Percentiles rank a stretch among this genome's conserved stretches.
Evolutionary conservation across 2,329 filamentous ascomycete species (phyloP).

Genomic region (Bertia moriformis): DNA sequence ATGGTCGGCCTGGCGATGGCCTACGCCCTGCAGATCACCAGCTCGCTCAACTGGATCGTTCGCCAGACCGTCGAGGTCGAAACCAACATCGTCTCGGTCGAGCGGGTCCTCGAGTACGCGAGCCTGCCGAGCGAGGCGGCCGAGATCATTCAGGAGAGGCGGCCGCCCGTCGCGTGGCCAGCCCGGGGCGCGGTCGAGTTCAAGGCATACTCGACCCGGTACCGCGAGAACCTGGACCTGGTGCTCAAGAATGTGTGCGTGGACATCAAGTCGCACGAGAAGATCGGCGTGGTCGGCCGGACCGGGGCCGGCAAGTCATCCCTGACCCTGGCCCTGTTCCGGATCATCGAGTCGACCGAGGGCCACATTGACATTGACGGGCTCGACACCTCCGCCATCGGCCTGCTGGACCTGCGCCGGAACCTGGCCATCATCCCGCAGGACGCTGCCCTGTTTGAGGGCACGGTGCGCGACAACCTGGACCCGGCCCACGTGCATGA

Average conservation of each 20-base stretch:
- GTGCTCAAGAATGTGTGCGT: conserved; percentile 59
- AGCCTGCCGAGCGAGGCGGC: conserved; percentile 82
- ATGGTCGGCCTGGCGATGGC: conserved; percentile 89
- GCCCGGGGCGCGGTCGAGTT: not conserved
- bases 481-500: conserved; percentile 91
- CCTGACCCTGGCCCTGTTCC: conserved; percentile 73
- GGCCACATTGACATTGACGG: conserved; percentile 53
- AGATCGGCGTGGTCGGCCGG: conserved; percentile 68
- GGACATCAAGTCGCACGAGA: conserved; percentile 61
- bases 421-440: conserved; percentile 94
- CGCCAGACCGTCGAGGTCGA: conserved; percentile 96
- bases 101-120: conserved; percentile 92
- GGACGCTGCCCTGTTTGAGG: conserved; percentile 90
- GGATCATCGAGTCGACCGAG: conserved; percentile 51
- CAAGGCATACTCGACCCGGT: not conserved
- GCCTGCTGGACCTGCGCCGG: conserved; percentile 73
- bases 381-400: conserved; percentile 62
- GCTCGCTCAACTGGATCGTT: conserved; percentile 97
- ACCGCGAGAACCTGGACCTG: conserved; percentile 52
- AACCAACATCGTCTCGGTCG: conserved; percentile 98
- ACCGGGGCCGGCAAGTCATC: conserved; percentile 74
- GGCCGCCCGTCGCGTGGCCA: conserved; percentile 34
- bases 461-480: conserved; percentile 82
- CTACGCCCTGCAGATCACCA: conserved; percentile 91
- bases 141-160: conserved; percentile 76